Evolutionary conservation across 139 green algal species (phyloP), one percentile per base, ranked within the genome.

Genomic region (Spirogloea muscicola): DNA sequence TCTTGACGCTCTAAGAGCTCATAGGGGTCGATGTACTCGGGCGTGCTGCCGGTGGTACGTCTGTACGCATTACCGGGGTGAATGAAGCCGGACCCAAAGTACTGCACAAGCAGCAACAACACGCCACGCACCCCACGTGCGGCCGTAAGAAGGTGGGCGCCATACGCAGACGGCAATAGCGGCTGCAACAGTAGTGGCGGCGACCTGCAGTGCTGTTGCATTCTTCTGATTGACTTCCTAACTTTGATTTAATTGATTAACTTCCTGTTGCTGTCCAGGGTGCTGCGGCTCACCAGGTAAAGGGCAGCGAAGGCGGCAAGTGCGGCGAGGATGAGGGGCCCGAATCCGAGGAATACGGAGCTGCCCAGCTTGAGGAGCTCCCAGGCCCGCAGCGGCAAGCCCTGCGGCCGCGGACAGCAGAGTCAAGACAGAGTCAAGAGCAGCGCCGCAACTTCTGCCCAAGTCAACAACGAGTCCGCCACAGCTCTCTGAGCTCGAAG

Each of bases 1-100:
- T 55, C 18, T 18, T 21, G 44, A 21, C 88, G 3, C n/a, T 68
- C 59, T 18, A 68, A 6, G 29, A 68, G 59, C 59, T 68, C 33
- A 36, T 55, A 68, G 27, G 59, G 59, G 33, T 68, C 59, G 10
- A 68, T 36, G 42, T 68, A 68, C 29, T 29, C 33, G 27, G 59
- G 59, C 39, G 55, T 13, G 10, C 55, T 16, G 18, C 46, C n/a
- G n/a, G n/a, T n/a, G n/a, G n/a, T 68, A 3, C 25, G 37, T 6
- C 59, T 7, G 42, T 68, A 40, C 13, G 3, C 5, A 6, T 38
- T 29, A 10, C 59, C 59, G 29, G 59, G 42, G 18, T 68, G 59
- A 37, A 68, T 68, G 27, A 68, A 68, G 43, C 16, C 4, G 13
- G 43, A 27, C 41, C 59, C 59, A 37, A 68, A 68, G 18, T 68